Evolutionary conservation across 352 stramenopile species (phyloP).

Genomic region (Globisporangium radiosum): DNA sequence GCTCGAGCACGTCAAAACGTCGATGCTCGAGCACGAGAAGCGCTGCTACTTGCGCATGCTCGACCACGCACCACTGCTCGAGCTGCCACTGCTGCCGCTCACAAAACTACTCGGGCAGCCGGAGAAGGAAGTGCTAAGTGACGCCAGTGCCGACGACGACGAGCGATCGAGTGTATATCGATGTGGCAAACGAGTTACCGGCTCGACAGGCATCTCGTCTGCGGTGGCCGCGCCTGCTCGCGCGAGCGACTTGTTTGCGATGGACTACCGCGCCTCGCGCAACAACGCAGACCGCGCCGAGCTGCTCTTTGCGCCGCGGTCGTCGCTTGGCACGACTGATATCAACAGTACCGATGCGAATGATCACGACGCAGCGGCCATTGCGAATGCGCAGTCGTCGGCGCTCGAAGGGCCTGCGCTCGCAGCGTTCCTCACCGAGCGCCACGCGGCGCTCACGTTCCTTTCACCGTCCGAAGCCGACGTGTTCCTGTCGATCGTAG

Average conservation of each 20-base stretch:
- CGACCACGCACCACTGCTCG: conserved; percentile 37
- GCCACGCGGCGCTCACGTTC: conserved; percentile 50
- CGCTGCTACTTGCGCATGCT: conserved; percentile 73
- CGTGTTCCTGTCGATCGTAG: conserved; percentile 48
- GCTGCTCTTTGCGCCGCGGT: conserved; percentile 43
- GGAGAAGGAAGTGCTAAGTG: conserved; percentile 1
- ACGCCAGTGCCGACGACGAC: conserved; percentile 10
- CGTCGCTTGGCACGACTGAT: background rate
- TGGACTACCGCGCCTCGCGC: conserved; percentile 33
- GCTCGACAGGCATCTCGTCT: conserved; percentile 3
- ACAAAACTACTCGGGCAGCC: conserved; percentile 26
- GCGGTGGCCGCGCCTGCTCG: conserved; percentile 36
- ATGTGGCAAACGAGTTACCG: conserved; percentile 24
- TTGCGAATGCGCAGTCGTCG: background rate
- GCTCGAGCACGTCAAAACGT: conserved; percentile 46
- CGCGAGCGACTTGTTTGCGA: conserved; percentile 69
- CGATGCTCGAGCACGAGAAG: conserved; percentile 67
- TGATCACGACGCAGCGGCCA: background rate
- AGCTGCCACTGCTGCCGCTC: conserved; percentile 50
- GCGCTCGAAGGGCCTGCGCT: conserved; percentile 35
- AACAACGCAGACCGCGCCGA: conserved; percentile 38
- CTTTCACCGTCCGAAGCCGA: conserved; percentile 26
- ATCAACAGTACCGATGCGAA: background rate
- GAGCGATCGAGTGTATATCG: conserved; percentile 41
- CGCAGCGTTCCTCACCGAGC: conserved; percentile 45